Conservation (phyloP, 2,329 filamentous ascomycete species). For the Sclerotinia borealis region DNA sequence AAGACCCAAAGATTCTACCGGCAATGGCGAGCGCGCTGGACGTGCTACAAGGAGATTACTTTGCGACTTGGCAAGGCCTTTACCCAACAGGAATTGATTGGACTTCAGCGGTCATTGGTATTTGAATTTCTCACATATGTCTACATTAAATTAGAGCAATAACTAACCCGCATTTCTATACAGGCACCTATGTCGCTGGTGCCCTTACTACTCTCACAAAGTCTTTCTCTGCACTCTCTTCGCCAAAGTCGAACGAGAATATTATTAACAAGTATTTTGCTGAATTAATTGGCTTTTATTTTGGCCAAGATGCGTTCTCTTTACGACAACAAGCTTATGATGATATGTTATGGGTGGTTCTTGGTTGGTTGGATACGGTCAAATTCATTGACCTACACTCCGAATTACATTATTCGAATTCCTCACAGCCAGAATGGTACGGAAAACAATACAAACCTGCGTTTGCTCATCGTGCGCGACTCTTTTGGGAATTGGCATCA, state of each 20-base stretch:
- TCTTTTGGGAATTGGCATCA: conserved; percentile 79
- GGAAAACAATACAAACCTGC: conserved; percentile 67
- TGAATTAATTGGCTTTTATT: conserved; percentile 73
- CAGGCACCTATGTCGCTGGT: conserved; percentile 65
- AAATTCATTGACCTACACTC: conserved; percentile 71
- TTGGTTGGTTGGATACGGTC: conserved; percentile 81
- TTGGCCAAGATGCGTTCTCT: conserved; percentile 72
- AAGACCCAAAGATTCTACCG: conserved; percentile 17
- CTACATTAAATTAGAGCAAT: not conserved
- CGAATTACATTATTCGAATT: conserved; percentile 49
- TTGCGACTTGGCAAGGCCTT: conserved; percentile 67
- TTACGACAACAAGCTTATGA: conserved; percentile 79
- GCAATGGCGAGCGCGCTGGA: conserved; percentile 53
- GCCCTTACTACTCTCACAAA: conserved; percentile 65
- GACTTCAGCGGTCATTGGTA: conserved; percentile 71
- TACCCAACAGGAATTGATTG: conserved; percentile 90
- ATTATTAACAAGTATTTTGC: conserved; percentile 78
- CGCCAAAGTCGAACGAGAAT: conserved; percentile 52
- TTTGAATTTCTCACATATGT: not conserved
- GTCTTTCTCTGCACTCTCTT: conserved; percentile 43
- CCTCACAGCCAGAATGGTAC: conserved; percentile 53
- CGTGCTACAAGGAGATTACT: conserved; percentile 73
- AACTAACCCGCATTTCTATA: conserved; percentile 33
- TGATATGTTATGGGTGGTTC: conserved; percentile 91
- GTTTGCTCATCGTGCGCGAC: conserved; percentile 74